Conservation (phyloP, 495 filamentous ascomycete species). For the Evernia prunastri region DNA sequence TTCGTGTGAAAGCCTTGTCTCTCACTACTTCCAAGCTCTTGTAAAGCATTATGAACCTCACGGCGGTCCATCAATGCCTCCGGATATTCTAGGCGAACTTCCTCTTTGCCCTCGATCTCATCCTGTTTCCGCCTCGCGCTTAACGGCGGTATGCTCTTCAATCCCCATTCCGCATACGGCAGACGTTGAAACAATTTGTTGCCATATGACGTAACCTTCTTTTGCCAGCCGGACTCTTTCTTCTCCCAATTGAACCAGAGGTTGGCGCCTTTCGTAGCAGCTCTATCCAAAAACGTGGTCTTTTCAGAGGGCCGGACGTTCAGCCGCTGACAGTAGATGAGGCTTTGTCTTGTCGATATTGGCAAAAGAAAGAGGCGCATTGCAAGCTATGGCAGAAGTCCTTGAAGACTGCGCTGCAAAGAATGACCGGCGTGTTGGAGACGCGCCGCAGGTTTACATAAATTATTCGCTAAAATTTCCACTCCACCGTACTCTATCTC, state of each 20-base stretch:
- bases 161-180: constrained; percentile 93
- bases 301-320: constrained; percentile 42
- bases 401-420: not conserved
- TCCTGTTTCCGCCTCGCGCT: constrained; percentile 57
- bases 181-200: constrained; percentile 80
- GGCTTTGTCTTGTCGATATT: constrained; percentile 81
- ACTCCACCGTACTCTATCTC: not conserved
- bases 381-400: constrained; percentile 22
- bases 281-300: constrained; percentile 52
- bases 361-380: constrained; percentile 97
- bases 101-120: constrained; percentile 55
- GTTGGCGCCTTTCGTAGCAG: constrained; percentile 59
- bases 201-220: constrained; percentile 73
- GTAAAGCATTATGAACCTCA: constrained; percentile 54
- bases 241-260: constrained; percentile 86
- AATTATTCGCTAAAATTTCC: not conserved
- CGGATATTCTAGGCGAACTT: constrained; percentile 74
- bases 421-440: not conserved
- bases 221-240: constrained; percentile 79
- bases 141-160: constrained; percentile 88
- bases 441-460: not conserved
- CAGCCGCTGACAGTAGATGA: constrained; percentile 85
- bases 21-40: constrained; percentile 61
- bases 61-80: constrained; percentile 56
- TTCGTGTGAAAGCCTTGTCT: constrained; percentile 68